Base-by-base conservation (phyloP, 768 basidiomycete species). In the Inosperma sp. region DNA sequence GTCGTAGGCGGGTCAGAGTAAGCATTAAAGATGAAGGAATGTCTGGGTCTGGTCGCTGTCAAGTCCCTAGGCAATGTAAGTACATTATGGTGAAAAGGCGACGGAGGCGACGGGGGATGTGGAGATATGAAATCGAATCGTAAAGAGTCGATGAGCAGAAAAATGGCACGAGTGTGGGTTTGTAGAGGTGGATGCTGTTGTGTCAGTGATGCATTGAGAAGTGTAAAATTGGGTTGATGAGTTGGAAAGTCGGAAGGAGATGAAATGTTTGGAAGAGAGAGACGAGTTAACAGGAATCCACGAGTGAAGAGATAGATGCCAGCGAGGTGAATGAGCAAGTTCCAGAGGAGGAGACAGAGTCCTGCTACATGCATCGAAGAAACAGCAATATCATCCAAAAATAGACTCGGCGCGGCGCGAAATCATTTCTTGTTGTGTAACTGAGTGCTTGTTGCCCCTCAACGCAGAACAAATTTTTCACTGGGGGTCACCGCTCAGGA, bases 1-100 rank as follows among this genome's bases (percentile, higher is more conserved):
- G 92, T 82, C 0, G 96, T 99, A 0, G 96, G 96, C 0, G 96
- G 95, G 61, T 99, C 95, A 3, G 93, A 82, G 67, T 89, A 84
- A 2, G 91, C 77, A 62, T 97, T 88, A 67, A 91, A 93, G 36
- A 98, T 72, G 65, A 95, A 82, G 0, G 93, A 94, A 47, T 84
- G 78, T 31, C 72, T 64, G 0, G 96, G 94, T 13, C 77, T 67
- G 2, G 68, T 60, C 0, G 72, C 69, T 0, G 88, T 84, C 27
- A 97, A 75, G 60, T 88, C 78, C 3, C 74, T 71, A 0, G 95
- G 95, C 10, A 95, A 73, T 0, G 82, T 86, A 21, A 99, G 68
- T 19, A 93, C 74, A 65, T 89, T 79, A 65, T 96, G 93, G 62
- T 93, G 87, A 58, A 82, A 79, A 2, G 79, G 77, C 1, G 86